Evolutionary conservation across 768 basidiomycete genomes (phyloP), one percentile per base, ranked within the genome.

Genomic region (Suillus bovinus): DNA sequence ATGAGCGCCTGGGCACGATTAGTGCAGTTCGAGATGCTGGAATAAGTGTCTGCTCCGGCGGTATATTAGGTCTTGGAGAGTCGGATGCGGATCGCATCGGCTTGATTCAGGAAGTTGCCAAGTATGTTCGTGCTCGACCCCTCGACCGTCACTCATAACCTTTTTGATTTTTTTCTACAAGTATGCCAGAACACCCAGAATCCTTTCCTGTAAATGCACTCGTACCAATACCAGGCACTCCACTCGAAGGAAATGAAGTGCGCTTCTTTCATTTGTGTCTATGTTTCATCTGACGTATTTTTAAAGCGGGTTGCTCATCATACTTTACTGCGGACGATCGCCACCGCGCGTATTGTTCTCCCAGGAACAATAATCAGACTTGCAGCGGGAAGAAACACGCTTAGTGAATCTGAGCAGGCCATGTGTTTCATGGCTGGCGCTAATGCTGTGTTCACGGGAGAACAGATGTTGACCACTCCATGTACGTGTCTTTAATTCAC

Each of bases 381-480:
- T 29, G 95, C 96, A 8, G 96, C 96, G 22, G 96, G 96, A 60
- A 81, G 96, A 69, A 94, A 94, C 73, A 91, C 87, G 2, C 84
- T 97, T 67, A 82, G 81, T 62, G 96, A 99, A 79, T 82, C 91
- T 10, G 92, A 98, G 75, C 96, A 99, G 73, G 94, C 90, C 8
- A 94, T 99, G 90, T 95, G 94, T 71, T 99, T 99, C 79, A 91
- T 99, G 91, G 95, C 96, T 1, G 96, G 96, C 27, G 96, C 96
- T 24, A 99, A 99, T 71, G 96, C 96, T 24, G 89, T 99, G 64
- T 99, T 99, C 74, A 99, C 96, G n/a, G 96, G 96, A 47, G 96
- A 98, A 72, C 83, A 89, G 68, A 99, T 99, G 96, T 76, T 99
- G 67, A 99, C 96, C 14, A 99, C 96, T 16, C 94, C 96, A 52